Conservation (phyloP, 768 basidiomycete genomes). For the Suillus lakei region DNA sequence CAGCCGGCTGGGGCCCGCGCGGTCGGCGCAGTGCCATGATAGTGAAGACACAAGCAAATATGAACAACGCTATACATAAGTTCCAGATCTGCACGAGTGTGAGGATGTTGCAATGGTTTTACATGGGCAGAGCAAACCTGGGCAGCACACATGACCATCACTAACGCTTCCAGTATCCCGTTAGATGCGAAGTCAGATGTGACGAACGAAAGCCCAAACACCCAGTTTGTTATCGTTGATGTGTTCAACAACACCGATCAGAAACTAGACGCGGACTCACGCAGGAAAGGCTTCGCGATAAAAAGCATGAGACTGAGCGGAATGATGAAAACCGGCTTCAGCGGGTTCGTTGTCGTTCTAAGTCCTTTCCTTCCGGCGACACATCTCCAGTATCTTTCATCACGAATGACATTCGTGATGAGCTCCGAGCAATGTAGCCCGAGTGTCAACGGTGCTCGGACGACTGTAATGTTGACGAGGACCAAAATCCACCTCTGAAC, state of each 20-base stretch:
- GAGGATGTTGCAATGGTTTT: neutral
- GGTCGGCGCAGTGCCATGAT: slow-evolving; percentile 20
- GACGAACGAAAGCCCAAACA: slow-evolving; percentile 34
- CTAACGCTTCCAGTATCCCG: too few species aligned
- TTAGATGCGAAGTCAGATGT: neutral
- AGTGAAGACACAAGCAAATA: slow-evolving; percentile 25
- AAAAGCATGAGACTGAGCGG: slow-evolving; percentile 22
- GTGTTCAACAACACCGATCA: neutral
- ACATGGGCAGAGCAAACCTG: slow-evolving; percentile 21
- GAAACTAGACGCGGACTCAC: slow-evolving; percentile 17
- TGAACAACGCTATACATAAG: slow-evolving; percentile 21
- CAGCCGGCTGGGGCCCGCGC: slow-evolving; percentile 31
- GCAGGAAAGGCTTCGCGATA: slow-evolving; percentile 26
- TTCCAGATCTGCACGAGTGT: slow-evolving; percentile 25
- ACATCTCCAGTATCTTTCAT: slow-evolving; percentile 31
- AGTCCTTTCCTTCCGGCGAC: slow-evolving; percentile 22
- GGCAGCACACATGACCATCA: too few species aligned
- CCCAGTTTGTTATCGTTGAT: slow-evolving; percentile 27
- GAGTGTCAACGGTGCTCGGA: slow-evolving; percentile 34
- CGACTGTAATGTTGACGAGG: slow-evolving; percentile 28
- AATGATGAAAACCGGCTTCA: slow-evolving; percentile 25
- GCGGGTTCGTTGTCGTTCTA: slow-evolving; percentile 24
- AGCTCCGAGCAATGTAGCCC: slow-evolving; percentile 35
- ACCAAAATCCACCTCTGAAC: slow-evolving; percentile 27
- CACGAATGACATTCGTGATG: slow-evolving; percentile 30